Evolutionary conservation across 2,329 filamentous ascomycete genomes (phyloP), one percentile per base, ranked within the genome.

Genomic region (Diplodia corticola): DNA sequence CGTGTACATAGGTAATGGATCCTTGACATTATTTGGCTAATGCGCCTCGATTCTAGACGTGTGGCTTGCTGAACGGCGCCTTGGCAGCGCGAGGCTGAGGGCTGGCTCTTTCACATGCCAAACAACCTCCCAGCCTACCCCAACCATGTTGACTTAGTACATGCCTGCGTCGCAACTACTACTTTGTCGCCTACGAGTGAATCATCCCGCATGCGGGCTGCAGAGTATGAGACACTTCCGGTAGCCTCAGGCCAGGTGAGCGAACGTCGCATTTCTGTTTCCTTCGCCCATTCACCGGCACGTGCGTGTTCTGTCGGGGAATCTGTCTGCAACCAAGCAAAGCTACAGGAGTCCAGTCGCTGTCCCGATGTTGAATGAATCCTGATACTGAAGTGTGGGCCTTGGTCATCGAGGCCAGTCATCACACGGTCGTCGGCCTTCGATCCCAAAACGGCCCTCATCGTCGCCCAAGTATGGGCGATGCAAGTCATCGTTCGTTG

Each of bases 1-100:
- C 17, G 17, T 17, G 37, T 61, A 49, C 12, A 22, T 61, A 61
- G 57, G 44, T 35, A 61, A 61, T 61, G n/a, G 26, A 61, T 49
- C 13, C 24, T 61, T 22, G 17, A n/a, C 22, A 2, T 24, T 30
- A 2, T 24, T 30, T 22, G 30, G 10, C 51, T 35, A 7, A 26
- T 24, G 9, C 50, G 50, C 26, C n/a, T 5, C 3, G 17, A 20
- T 33, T 24, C 20, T 26, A 48, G 24, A 24, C 5, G 20, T 24
- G 22, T 30, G 9, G 35, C 6, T 17, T 6, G 22, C 15, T 48
- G 37, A 44, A 4, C 26, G 26, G 40, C 28, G 28, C 24, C 35
- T 40, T 44, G 13, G 22, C 17, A n/a, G 37, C 3, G 24, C 17
- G 24, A 22, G 55, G 24, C 37, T 28, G 37, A 60, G 15, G 12